phyloP scores from a whole-genome alignment of 1,284 basidiomycete genomes.

The Irpex sp. region DNA sequence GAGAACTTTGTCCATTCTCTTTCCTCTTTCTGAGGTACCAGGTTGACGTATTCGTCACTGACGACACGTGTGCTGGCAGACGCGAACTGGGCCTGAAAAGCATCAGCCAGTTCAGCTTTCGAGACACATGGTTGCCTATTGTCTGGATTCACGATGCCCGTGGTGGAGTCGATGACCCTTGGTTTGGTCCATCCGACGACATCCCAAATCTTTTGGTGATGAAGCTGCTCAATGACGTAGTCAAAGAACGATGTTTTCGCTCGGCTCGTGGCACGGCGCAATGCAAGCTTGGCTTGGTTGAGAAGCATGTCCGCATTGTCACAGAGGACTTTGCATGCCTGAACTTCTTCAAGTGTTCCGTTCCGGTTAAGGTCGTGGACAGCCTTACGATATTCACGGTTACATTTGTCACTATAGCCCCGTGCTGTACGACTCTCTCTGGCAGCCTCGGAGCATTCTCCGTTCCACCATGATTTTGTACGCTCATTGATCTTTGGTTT shows the following conservation, averaged over 20 bases:
- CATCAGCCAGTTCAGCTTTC: too few relatives aligned
- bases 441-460: background rate
- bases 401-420: too few relatives aligned
- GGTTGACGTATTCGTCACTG: too few relatives aligned
- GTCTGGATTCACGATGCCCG: background rate
- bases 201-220: slow-evolving; percentile 8
- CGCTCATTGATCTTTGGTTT: background rate
- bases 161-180: background rate
- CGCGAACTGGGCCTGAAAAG: too few relatives aligned
- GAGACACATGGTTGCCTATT: too few relatives aligned
- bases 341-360: background rate
- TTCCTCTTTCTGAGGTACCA: too few relatives aligned
- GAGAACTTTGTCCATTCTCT: too few relatives aligned
- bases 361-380: background rate
- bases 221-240: background rate
- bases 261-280: slow-evolving; percentile 1
- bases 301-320: background rate
- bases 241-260: slow-evolving; percentile 7
- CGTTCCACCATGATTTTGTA: slow-evolving; percentile 7
- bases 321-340: background rate
- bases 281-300: background rate
- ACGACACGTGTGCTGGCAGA: too few relatives aligned
- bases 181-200: slow-evolving; percentile 9
- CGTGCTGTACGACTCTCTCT: too few relatives aligned
- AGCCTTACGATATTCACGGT: background rate